A percentile compares a stretch with the other conserved stretches of the same genome.
Conservation (phyloP, 805 yeast species). For the Starmera dryadoides region DNA sequence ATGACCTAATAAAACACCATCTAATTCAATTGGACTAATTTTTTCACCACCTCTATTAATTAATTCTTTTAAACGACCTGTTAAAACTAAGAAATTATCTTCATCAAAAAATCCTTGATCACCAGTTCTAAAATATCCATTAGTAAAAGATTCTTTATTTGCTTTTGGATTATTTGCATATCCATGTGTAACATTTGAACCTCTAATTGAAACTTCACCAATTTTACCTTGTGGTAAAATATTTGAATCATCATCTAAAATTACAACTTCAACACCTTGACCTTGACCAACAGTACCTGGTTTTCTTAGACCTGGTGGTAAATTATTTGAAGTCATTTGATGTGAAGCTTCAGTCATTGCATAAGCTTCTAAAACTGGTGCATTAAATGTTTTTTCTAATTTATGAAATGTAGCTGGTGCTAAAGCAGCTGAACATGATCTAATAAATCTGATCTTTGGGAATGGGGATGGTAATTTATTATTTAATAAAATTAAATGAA, state of each 20-base stretch:
- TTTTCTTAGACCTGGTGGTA: slow-evolving; percentile 57
- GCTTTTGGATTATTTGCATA: slow-evolving; percentile 69
- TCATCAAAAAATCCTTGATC: slow-evolving; percentile 61
- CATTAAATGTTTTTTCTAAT: slow-evolving; percentile 48
- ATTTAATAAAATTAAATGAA: slow-evolving; percentile 58
- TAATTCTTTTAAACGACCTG: slow-evolving; percentile 68
- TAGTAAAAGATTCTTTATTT: slow-evolving; percentile 57
- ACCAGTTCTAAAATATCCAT: slow-evolving; percentile 65
- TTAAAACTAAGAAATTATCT: slow-evolving; percentile 52
- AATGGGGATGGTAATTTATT: slow-evolving; percentile 39
- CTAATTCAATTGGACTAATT: slow-evolving; percentile 67
- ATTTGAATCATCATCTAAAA: slow-evolving; percentile 44
- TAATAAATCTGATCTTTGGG: slow-evolving; percentile 55
- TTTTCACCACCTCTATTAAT: slow-evolving; percentile 77
- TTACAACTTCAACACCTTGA: slow-evolving; percentile 57
- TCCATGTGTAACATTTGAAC: slow-evolving; percentile 64
- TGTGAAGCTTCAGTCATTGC: slow-evolving; percentile 83
- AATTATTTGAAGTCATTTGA: slow-evolving; percentile 66
- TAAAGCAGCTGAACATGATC: slow-evolving; percentile 67
- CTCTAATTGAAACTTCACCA: slow-evolving; percentile 68
- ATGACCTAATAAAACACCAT: slow-evolving; percentile 50
- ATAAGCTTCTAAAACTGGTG: slow-evolving; percentile 71
- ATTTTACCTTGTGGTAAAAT: slow-evolving; percentile 40
- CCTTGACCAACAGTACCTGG: slow-evolving; percentile 74
- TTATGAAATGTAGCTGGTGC: slow-evolving; percentile 58